A percentile compares a stretch with the other conserved stretches of the same genome.
phyloP scores from a whole-genome alignment of 2,329 filamentous ascomycete genomes.

The Fusarium sterilihyphosum region DNA sequence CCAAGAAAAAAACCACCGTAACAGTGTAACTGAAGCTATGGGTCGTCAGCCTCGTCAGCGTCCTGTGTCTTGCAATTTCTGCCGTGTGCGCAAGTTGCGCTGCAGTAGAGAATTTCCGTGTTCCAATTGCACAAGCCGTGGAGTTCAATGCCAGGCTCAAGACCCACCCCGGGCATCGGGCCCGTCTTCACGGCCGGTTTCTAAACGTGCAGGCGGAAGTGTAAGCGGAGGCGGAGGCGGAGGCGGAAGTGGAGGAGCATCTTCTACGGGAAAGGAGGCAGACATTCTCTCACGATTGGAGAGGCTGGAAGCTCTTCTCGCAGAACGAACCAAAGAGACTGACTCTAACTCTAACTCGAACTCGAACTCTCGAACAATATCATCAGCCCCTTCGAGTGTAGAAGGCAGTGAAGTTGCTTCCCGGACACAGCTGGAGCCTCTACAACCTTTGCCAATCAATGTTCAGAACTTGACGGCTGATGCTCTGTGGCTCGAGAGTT shows the following conservation, averaged over 20 bases:
- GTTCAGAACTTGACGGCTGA: slow-evolving; percentile 49
- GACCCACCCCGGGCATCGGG: slow-evolving; percentile 35
- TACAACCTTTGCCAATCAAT: slow-evolving; percentile 40
- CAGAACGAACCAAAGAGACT: slow-evolving; percentile 24
- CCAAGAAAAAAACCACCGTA: neutral
- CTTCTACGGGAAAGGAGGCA: slow-evolving; percentile 11
- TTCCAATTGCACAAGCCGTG: slow-evolving; percentile 50
- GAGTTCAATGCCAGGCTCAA: slow-evolving; percentile 44
- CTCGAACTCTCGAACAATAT: neutral
- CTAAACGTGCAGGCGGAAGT: slow-evolving; percentile 7
- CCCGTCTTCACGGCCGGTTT: slow-evolving; percentile 20
- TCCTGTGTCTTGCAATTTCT: slow-evolving; percentile 50
- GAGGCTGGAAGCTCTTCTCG: slow-evolving; percentile 42
- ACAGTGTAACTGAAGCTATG: slow-evolving; percentile 33
- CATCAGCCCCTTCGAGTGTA: slow-evolving; percentile 7
- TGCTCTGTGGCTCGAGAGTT: slow-evolving; percentile 48
- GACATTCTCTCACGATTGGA: slow-evolving; percentile 41
- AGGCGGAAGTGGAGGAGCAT: neutral
- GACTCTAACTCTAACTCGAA: slow-evolving; percentile 1
- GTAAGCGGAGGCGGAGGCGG: neutral
- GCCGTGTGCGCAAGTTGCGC: slow-evolving; percentile 49
- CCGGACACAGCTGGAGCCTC: neutral
- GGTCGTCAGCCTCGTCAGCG: slow-evolving; percentile 48
- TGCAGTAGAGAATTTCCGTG: slow-evolving; percentile 51
- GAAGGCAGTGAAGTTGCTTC: slow-evolving; percentile 2